Base-by-base conservation (phyloP, 192 early-diverging fungal species). In the Linnemannia hyalina region DNA sequence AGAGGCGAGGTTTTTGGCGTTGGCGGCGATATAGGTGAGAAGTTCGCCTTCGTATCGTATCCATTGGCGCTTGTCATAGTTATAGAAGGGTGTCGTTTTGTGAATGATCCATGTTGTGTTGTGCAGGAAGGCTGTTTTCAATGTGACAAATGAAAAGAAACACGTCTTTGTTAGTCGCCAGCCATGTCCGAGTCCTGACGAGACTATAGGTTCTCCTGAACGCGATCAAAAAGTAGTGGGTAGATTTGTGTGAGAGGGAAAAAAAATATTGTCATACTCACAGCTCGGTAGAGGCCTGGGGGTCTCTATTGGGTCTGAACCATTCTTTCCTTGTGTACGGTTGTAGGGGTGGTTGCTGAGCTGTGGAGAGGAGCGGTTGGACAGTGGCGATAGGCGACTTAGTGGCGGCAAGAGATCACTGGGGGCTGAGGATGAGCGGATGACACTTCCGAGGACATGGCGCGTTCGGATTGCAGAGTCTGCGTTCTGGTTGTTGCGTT, bases 61-160 rank as follows among this genome's bases (percentile, higher is more conserved):
- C 40, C 32, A 70, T 29, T 86, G 79, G 10, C 3, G 16, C n/a
- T 35, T 10, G n/a, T 78, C 40, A 54, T 74, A 81, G 71, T 57
- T 46, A 60, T 74, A 86, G 54, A 86, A 86, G 0, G 84, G 84
- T 1, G 84, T 86, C 4, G 84, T 81, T 46, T 78, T 86, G 76
- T 81, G 65, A 23, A 81, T 73, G 38, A 46, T 86, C 84, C 84
- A 86, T 15, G 84, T 81, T 72, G 78, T 86, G 79, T 78, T 86
- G 41, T 78, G 70, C 22, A 86, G 26, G 8, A 40, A 65, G 4
- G 75, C 84, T 86, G 63, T 63, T 26, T 46, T 32, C 2, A 10
- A 23, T 35, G 40, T 15, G 26, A 20, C 2, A 26, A 32, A 65
- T 23, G 10, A 35, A 29, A 29, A 18, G 5, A 55, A 20, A 55